Evolutionary conservation across 345 rosid species (phyloP).

Genomic region (Camelina hispida): DNA sequence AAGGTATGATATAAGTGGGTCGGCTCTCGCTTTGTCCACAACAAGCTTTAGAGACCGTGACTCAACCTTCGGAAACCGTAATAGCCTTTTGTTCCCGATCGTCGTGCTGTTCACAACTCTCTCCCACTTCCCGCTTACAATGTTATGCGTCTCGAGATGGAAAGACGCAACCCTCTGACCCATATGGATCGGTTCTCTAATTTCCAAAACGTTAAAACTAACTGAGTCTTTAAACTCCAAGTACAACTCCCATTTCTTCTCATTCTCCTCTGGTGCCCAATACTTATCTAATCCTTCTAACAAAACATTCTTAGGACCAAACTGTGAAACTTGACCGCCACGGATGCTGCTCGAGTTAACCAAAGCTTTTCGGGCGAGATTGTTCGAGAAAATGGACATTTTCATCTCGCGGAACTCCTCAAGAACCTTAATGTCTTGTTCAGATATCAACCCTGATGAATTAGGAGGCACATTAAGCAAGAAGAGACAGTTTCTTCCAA

Average conservation of each 20-base stretch:
- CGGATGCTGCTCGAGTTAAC: constrained; percentile 64
- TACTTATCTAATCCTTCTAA: constrained; percentile 65
- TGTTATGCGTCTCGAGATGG: constrained; percentile 56
- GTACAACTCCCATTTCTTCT: constrained; percentile 55
- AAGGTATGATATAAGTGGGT: constrained; percentile 74
- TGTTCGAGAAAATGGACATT: constrained; percentile 62
- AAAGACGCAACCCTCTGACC: constrained; percentile 72
- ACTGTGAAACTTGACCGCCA: constrained; percentile 48
- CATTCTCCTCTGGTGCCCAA: constrained; percentile 83
- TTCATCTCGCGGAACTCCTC: constrained; percentile 61
- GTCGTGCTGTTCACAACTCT: constrained; percentile 67
- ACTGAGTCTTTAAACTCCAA: constrained; percentile 55
- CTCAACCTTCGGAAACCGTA: constrained; percentile 57
- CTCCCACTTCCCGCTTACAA: constrained; percentile 56
- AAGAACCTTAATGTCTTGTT: constrained; percentile 71
- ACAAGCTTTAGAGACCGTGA: constrained; percentile 65
- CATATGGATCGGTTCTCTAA: constrained; percentile 89
- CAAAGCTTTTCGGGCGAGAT: constrained; percentile 55
- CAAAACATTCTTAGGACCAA: constrained; percentile 57
- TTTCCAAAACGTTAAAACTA: constrained; percentile 71
- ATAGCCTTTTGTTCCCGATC: constrained; percentile 71
- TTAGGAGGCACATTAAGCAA: constrained; percentile 87
- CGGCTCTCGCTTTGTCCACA: constrained; percentile 62
- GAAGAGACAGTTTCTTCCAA: constrained; percentile 77
- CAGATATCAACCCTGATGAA: constrained; percentile 81